phyloP scores from a whole-genome alignment of 352 stramenopile species.

The Pythium rhizo-oryzae region DNA sequence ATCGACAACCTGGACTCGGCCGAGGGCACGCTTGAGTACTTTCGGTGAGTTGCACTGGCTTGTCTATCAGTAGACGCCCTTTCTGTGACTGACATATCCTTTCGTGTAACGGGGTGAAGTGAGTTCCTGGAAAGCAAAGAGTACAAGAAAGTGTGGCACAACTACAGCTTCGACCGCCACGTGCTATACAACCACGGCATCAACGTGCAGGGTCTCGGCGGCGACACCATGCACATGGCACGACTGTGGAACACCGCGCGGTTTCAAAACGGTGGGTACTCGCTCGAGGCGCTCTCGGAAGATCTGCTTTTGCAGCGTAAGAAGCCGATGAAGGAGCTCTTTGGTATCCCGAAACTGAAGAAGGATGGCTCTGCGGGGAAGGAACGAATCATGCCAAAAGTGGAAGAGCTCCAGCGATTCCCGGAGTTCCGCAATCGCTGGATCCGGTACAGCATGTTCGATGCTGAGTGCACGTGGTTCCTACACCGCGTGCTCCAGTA shows the following conservation, averaged over 20 bases:
- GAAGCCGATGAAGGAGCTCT: constrained; percentile 97
- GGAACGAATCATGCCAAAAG: constrained; percentile 70
- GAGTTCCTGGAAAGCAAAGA: constrained; percentile 92
- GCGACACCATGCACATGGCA: constrained; percentile 99
- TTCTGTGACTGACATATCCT: background rate
- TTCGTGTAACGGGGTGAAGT: constrained; percentile 41
- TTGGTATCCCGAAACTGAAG: constrained; percentile 94
- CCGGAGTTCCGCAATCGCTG: constrained; percentile 90
- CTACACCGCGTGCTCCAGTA: constrained; percentile 90
- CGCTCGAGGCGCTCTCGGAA: constrained; percentile 93
- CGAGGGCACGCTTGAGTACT: constrained; percentile 80
- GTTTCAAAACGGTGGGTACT: constrained; percentile 92
- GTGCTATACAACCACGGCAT: constrained; percentile 98
- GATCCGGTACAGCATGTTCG: constrained; percentile 97
- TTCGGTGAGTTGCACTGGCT: constrained; percentile 32
- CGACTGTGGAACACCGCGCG: constrained; percentile 87
- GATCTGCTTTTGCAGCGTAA: constrained; percentile 91
- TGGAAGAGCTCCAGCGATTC: constrained; percentile 85
- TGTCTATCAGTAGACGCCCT: too few relatives aligned
- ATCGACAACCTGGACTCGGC: constrained; percentile 93
- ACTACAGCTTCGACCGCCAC: constrained; percentile 99
- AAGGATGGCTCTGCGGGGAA: constrained; percentile 95
- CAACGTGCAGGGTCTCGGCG: constrained; percentile 90
- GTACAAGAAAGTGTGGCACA: constrained; percentile 98
- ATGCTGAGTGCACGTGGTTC: constrained; percentile 97